Evolutionary conservation across 73 alveolate species (phyloP).

Genomic region (Tetrahymena malaccensis): DNA sequence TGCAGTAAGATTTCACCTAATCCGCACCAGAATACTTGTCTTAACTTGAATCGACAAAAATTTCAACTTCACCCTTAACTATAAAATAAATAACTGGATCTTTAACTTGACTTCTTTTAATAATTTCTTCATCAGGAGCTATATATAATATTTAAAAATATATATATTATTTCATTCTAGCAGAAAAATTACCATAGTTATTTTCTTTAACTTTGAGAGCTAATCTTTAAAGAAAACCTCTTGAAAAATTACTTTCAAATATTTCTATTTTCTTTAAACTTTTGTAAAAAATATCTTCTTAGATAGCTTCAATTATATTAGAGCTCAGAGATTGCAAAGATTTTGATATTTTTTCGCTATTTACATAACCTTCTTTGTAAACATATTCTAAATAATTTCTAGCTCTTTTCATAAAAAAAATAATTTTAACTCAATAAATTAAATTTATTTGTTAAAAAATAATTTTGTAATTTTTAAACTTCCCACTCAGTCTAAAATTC

Average conservation of each 20-base stretch:
- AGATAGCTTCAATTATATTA: not conserved
- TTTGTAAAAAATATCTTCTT: not conserved
- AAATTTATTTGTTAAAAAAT: too few relatives aligned
- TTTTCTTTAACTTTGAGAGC: not conserved
- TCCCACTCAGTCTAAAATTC: too few relatives aligned
- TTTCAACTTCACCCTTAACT: not conserved
- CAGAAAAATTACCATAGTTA: not conserved
- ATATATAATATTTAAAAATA: not conserved
- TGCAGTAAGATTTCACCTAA: not conserved
- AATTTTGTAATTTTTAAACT: too few relatives aligned
- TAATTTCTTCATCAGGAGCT: not conserved
- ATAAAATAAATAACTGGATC: not conserved
- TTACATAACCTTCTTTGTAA: not conserved
- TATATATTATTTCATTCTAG: too few relatives aligned
- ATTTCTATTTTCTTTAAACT: not conserved
- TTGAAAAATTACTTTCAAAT: not conserved
- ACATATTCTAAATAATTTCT: not conserved
- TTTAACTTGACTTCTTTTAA: not conserved
- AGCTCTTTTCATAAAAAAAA: not conserved
- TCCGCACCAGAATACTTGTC: not conserved
- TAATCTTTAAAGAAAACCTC: not conserved
- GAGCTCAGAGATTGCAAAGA: not conserved
- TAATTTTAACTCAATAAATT: too few relatives aligned
- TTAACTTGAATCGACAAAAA: not conserved
- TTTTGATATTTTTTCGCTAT: not conserved